Evolutionary conservation across 768 basidiomycete species (phyloP), one percentile per base, ranked within the genome.

Genomic region (Russula vinacea): DNA sequence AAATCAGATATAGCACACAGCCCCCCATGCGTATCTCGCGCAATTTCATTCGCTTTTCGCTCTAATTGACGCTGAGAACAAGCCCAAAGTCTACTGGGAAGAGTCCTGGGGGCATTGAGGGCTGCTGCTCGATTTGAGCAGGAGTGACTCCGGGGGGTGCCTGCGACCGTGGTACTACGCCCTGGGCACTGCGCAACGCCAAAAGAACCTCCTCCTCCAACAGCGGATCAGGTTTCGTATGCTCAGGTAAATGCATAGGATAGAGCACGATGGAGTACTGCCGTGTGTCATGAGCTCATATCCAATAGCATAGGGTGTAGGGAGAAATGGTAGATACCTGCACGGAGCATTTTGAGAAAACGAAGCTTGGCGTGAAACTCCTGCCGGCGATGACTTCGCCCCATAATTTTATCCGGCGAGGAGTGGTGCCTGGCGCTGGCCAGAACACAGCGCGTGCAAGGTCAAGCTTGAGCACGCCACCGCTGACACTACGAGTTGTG

Each of bases 181-280:
- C 59, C 19, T 49, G 32, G 13, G 40, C 40, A 72, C 76, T 17
- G 73, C 60, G 35, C 45, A 69, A n/a, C 1, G 49, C 54, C 69
- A 67, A 59, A 19, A 56, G 3, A 19, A 65, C 33, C 75, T n/a
- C 69, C 74, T 26, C 67, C 61, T 61, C 58, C 56, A 51, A 68
- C 53, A 67, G 5, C 44, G 72, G 13, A 57, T 40, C 26, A 10
- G 2, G 17, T 24, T 64, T 44, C 9, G 26, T 26, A n/a, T 42
- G n/a, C 19, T 55, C 58, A n/a, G 45, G 53, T 8, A 45, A 14
- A 10, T 40, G 53, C 16, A 14, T 29, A 26, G 55, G 60, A 39
- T 65, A 61, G 11, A 65, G 33, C 49, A 39, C 60, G 35, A 65
- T 52, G 6, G 60, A 37, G 39, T 65, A 65, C 64, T 65, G 64